Evolutionary conservation across 768 basidiomycete genomes (phyloP).

Genomic region (Pleurotus pulmonarius): DNA sequence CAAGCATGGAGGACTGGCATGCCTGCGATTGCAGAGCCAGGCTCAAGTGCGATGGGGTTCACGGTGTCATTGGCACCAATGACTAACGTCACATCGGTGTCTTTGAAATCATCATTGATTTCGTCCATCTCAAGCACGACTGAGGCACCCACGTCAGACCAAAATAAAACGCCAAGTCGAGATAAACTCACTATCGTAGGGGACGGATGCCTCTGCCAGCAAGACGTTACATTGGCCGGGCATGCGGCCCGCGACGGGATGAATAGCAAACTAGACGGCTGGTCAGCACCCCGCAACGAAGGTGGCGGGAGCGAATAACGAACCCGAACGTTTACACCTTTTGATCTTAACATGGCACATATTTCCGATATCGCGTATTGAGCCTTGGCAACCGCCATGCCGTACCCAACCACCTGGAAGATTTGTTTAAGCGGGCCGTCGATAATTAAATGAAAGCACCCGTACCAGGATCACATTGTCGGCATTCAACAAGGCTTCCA

Average conservation of each 20-base stretch:
- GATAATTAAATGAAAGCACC: not conserved
- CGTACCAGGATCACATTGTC: slow-evolving; percentile 79
- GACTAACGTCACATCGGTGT: slow-evolving; percentile 87
- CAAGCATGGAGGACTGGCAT: slow-evolving; percentile 92
- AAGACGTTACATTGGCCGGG: slow-evolving; percentile 93
- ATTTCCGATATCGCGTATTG: slow-evolving; percentile 81
- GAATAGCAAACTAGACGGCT: slow-evolving; percentile 61
- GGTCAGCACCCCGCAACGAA: not conserved
- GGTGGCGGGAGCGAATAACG: slow-evolving; percentile 11
- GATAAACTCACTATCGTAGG: slow-evolving; percentile 69
- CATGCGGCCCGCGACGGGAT: slow-evolving; percentile 92
- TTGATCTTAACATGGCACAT: slow-evolving; percentile 63
- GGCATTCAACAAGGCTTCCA: slow-evolving; percentile 72
- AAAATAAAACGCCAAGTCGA: too few species aligned
- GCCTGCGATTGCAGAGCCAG: slow-evolving; percentile 84
- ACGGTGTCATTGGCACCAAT: slow-evolving; percentile 93
- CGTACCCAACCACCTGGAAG: slow-evolving; percentile 74
- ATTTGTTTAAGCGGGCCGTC: slow-evolving; percentile 5
- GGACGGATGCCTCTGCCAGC: slow-evolving; percentile 85
- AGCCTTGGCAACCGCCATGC: slow-evolving; percentile 91
- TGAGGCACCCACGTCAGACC: slow-evolving; percentile 21
- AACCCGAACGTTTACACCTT: slow-evolving; percentile 72
- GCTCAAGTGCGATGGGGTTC: slow-evolving; percentile 85
- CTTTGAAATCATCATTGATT: slow-evolving; percentile 88
- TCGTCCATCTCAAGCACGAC: slow-evolving; percentile 94